Conservation (phyloP, 371 early-diverging fungal species). For the Saksenaea oblongispora region DNA sequence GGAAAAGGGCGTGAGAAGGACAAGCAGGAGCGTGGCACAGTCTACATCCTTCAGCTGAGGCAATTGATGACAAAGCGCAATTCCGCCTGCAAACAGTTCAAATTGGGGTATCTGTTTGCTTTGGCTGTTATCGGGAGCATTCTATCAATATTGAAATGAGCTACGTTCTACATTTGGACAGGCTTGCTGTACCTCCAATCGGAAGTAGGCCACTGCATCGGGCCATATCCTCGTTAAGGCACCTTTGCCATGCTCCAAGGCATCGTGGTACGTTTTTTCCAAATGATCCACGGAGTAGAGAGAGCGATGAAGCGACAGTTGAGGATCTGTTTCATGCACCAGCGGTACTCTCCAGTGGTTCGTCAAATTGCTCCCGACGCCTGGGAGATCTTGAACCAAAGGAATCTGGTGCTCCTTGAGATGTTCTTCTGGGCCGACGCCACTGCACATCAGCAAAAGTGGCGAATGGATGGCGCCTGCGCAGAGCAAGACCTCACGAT, state of each 20-base stretch:
- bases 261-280: not conserved
- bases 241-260: constrained; percentile 15
- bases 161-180: not conserved
- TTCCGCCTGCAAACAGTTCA: constrained; percentile 26
- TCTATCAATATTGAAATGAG: not conserved
- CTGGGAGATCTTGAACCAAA: constrained; percentile 23
- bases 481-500: constrained; percentile 35
- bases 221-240: constrained; percentile 24
- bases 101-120: constrained; percentile 23
- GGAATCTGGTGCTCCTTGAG: constrained; percentile 20
- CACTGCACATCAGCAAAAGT: constrained; percentile 19
- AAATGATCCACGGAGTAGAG: constrained; percentile 12
- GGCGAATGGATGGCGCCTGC: constrained; percentile 48
- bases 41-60: constrained; percentile 16
- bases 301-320: constrained; percentile 15
- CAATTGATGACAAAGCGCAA: constrained; percentile 21
- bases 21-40: constrained; percentile 20
- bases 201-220: constrained; percentile 35
- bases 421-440: constrained; percentile 27
- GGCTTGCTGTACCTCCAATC: constrained; percentile 18
- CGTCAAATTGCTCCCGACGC: constrained; percentile 43
- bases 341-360: constrained; percentile 35
- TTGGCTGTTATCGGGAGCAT: constrained; percentile 25
- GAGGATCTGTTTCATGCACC: constrained; percentile 20
- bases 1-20: constrained; percentile 23